These are phyloP conservation scores for Incumbomyces lentus DNA, from an alignment of 2,329 filamentous ascomycete species.

Conservation along the genomic window DNA sequence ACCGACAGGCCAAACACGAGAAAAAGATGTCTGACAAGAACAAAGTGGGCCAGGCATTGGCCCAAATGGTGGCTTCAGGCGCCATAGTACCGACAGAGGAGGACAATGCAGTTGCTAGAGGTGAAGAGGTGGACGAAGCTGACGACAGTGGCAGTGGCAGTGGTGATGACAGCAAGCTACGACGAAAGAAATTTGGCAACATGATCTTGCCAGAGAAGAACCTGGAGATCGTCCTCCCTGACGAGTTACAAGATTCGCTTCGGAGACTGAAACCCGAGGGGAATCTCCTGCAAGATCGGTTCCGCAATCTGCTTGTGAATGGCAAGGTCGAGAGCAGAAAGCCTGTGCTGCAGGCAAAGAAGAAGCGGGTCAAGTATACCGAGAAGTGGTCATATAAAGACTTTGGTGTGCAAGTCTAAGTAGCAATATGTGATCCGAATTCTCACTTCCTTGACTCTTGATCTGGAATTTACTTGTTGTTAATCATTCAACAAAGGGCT, in stretches of 20 bases:
- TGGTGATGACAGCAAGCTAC: constrained; percentile 23
- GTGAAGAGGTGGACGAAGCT: constrained; percentile 24
- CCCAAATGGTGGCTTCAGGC: constrained; percentile 26
- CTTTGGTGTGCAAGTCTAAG: constrained; percentile 48
- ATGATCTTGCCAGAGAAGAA: constrained; percentile 58
- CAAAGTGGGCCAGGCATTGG: constrained; percentile 60
- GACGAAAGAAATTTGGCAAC: constrained; percentile 14
- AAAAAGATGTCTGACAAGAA: constrained; percentile 62
- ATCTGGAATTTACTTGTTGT: too few species aligned
- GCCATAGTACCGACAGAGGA: constrained; percentile 41
- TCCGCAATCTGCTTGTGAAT: constrained; percentile 75
- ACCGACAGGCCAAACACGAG: constrained; percentile 65
- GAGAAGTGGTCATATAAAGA: constrained; percentile 99
- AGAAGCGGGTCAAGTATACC: constrained; percentile 67
- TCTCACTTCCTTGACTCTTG: too few species aligned
- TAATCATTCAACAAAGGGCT: too few species aligned
- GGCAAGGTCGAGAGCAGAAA: constrained; percentile 81
- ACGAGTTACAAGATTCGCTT: constrained; percentile 74
- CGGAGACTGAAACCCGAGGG: constrained; percentile 83
- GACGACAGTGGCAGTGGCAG: constrained; percentile 37
- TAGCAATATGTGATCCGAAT: too few species aligned
- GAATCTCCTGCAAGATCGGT: constrained; percentile 86
- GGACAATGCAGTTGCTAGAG: constrained; percentile 35
- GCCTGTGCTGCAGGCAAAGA: constrained; percentile 69
- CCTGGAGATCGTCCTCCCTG: constrained; percentile 68